Conservation (phyloP, 331 rosid species). For the Cydonia oblonga region DNA sequence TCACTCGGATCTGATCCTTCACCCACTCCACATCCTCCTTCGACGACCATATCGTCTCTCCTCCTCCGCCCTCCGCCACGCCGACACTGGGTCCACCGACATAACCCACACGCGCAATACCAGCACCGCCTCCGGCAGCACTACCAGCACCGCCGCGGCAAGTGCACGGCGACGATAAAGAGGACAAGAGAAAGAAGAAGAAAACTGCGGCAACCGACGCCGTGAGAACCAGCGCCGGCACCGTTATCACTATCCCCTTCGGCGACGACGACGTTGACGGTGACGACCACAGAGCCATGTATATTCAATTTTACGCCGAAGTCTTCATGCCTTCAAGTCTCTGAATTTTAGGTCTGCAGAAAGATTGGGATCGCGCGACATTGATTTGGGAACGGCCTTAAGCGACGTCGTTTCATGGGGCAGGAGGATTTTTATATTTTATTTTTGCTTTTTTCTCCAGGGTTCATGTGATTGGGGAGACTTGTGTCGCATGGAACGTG, state of each 20-base stretch:
- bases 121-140: neutral
- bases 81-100: neutral
- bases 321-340: neutral
- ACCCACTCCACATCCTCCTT: slow-evolving; percentile 72
- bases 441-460: too few relatives aligned
- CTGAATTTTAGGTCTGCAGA: neutral
- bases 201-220: slow-evolving; percentile 35
- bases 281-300: slow-evolving; percentile 40
- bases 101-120: neutral
- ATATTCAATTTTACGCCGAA: neutral
- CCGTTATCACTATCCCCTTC: slow-evolving; percentile 48
- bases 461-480: too few relatives aligned
- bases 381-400: neutral
- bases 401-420: neutral
- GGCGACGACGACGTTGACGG: slow-evolving; percentile 11
- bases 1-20: slow-evolving; percentile 49
- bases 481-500: neutral
- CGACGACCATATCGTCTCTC: slow-evolving; percentile 24
- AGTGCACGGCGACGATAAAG: slow-evolving; percentile 49
- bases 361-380: neutral
- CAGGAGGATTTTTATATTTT: too few relatives aligned
- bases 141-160: slow-evolving; percentile 17
- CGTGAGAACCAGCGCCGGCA: slow-evolving; percentile 46
- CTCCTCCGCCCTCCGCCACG: slow-evolving; percentile 3
- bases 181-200: slow-evolving; percentile 44